Evolutionary conservation across 805 yeast genomes (phyloP).

Genomic region (Lipomyces mesembrius): DNA sequence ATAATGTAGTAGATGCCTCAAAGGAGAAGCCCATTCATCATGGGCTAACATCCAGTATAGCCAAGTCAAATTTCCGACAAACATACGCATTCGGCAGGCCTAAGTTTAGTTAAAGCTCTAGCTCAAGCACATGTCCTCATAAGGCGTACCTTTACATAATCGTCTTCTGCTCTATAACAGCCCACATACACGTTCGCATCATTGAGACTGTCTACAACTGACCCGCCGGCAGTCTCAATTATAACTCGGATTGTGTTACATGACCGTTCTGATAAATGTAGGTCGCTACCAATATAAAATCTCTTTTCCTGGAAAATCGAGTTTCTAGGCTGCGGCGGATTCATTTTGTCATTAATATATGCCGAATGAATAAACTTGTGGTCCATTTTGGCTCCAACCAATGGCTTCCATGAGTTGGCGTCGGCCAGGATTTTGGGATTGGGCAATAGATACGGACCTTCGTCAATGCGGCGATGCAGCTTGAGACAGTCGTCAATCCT

Average conservation of each 20-base stretch:
- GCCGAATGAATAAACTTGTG: slow-evolving; percentile 20
- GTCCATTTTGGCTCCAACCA: slow-evolving; percentile 11
- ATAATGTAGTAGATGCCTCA: slow-evolving; percentile 62
- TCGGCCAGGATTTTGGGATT: slow-evolving; percentile 40
- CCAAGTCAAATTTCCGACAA: slow-evolving; percentile 77
- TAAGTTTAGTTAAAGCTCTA: background rate
- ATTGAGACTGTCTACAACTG: slow-evolving; percentile 43
- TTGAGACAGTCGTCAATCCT: slow-evolving; percentile 76
- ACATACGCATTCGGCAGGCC: slow-evolving; percentile 51
- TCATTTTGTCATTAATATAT: slow-evolving; percentile 8
- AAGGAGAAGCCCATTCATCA: slow-evolving; percentile 61
- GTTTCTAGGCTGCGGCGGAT: slow-evolving; percentile 11
- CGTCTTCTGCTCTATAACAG: slow-evolving; percentile 61
- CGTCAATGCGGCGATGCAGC: slow-evolving; percentile 56
- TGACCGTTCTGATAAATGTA: slow-evolving; percentile 56
- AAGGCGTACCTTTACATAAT: slow-evolving; percentile 48
- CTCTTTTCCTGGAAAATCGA: slow-evolving; percentile 49
- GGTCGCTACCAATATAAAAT: slow-evolving; percentile 61
- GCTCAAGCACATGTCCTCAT: background rate
- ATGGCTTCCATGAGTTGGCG: slow-evolving; percentile 14
- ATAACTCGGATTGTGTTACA: slow-evolving; percentile 50
- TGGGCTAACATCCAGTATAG: slow-evolving; percentile 66
- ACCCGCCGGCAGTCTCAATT: slow-evolving; percentile 62
- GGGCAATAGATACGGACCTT: slow-evolving; percentile 57
- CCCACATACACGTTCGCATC: slow-evolving; percentile 63